Base-by-base conservation (phyloP, 169 alveolate species). In the Ichthyophthirius multifiliis region DNA sequence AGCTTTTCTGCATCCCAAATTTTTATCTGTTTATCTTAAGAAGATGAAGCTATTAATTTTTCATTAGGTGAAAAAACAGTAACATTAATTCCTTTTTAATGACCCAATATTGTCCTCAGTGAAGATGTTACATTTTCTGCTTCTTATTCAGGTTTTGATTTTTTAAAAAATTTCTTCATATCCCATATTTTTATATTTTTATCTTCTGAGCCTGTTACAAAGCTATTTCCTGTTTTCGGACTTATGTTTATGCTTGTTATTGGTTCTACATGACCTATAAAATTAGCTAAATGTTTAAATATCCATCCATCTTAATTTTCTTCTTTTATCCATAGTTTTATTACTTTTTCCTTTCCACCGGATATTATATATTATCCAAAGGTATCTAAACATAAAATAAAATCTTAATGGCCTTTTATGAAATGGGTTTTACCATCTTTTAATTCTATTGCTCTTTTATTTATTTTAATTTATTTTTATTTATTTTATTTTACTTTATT, bases 51-150 rank as follows among this genome's bases (percentile, higher is more conserved):
- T 20, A 94, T 78, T 39, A 92, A 43, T 91, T 92, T 90, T 71
- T 92, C 93, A 75, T 94, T 92, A 16, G 96, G 97, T 48, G 96
- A 78, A 37, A 90, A 77, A 79, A 79, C 85, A 31, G 91, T 94
- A 12, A 90, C 90, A 77, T 94, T 94, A 23, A 92, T 89, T 47
- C 87, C 93, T 83, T 91, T 91, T 67, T 88, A 78, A 88, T 94
- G 97, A 20, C 92, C 93, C 15, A 91, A 81, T 18, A 86, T 89
- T 15, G 95, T 89, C 35, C 87, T 74, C 27, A 71, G 43, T 0
- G 95, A 91, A 67, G 83, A 76, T 5, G 84, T 83, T 30, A 88
- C 76, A 47, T 84, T 83, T 73, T 74, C 30, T 23, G 78, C 46
- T 37, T 84, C 83, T 27, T 73, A 15, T 39, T 79, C 30, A 32